Conservation (phyloP, 257 asterid genomes). For the Salvia rosmarinus region DNA sequence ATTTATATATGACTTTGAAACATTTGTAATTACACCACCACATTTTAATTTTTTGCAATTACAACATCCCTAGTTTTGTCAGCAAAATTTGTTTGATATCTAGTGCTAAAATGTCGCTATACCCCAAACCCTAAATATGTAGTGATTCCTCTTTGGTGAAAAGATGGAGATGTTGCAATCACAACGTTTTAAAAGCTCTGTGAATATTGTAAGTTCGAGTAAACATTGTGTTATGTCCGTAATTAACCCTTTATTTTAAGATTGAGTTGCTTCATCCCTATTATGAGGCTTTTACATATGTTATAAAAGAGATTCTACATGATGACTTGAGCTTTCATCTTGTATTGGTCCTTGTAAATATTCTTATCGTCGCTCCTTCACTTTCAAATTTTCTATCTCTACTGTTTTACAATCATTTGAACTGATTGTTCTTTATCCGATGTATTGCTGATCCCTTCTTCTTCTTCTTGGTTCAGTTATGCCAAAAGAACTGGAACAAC, state of each 20-base stretch:
- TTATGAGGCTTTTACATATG: neutral
- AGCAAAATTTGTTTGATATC: too few species aligned
- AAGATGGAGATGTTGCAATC: too few species aligned
- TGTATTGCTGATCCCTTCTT: constrained; percentile 1
- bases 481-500: neutral
- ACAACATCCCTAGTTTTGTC: too few species aligned
- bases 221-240: too few species aligned
- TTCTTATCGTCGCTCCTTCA: neutral
- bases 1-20: too few species aligned
- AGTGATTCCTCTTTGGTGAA: too few species aligned
- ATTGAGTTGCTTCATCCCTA: neutral
- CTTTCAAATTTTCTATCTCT: neutral
- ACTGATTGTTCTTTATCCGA: neutral
- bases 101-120: too few species aligned
- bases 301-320: neutral
- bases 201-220: too few species aligned
- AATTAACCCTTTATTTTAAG: neutral
- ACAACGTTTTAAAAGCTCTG: too few species aligned
- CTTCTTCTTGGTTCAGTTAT: constrained; percentile 26
- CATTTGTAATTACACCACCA: too few species aligned
- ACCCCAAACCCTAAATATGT: too few species aligned
- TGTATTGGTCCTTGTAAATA: neutral
- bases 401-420: neutral
- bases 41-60: too few species aligned
- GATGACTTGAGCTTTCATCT: neutral